phyloP scores from a whole-genome alignment of 768 basidiomycete species.

The Panaeolus papilionaceus region DNA sequence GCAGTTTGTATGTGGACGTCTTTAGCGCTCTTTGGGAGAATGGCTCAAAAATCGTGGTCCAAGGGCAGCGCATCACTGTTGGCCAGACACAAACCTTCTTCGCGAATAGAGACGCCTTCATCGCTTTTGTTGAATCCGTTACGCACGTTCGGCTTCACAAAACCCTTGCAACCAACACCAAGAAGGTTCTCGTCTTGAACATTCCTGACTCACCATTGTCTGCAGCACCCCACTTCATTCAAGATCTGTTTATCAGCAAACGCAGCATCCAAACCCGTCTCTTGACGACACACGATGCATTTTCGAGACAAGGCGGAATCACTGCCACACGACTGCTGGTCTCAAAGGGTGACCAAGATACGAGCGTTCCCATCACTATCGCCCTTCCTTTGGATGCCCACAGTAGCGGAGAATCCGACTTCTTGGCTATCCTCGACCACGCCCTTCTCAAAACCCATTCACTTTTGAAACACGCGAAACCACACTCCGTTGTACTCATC shows the following conservation, averaged over 20 bases:
- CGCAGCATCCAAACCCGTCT: slow-evolving; percentile 62
- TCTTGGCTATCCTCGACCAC: slow-evolving; percentile 78
- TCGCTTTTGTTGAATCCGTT: slow-evolving; percentile 44
- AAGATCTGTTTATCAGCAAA: slow-evolving; percentile 61
- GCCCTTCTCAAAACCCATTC: slow-evolving; percentile 80
- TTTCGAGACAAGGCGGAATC: slow-evolving; percentile 76
- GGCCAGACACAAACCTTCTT: slow-evolving; percentile 59
- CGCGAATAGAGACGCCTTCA: slow-evolving; percentile 48
- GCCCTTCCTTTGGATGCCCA: slow-evolving; percentile 60
- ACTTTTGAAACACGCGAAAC: slow-evolving; percentile 69
- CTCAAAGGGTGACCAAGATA: slow-evolving; percentile 46
- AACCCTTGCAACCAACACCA: slow-evolving; percentile 50
- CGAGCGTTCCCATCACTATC: slow-evolving; percentile 58
- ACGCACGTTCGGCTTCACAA: slow-evolving; percentile 35
- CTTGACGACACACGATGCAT: slow-evolving; percentile 74
- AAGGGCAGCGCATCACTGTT: slow-evolving; percentile 65
- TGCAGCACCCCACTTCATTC: slow-evolving; percentile 59
- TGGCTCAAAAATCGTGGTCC: slow-evolving; percentile 45
- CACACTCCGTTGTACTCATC: slow-evolving; percentile 74
- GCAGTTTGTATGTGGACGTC: slow-evolving; percentile 75
- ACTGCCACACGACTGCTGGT: slow-evolving; percentile 74
- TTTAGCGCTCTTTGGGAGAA: slow-evolving; percentile 60
- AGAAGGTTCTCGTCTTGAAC: slow-evolving; percentile 72
- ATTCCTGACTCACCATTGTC: slow-evolving; percentile 62
- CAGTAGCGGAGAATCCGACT: slow-evolving; percentile 62